phyloP scores from a whole-genome alignment of 768 basidiomycete genomes.

The Scleroderma citrinum region DNA sequence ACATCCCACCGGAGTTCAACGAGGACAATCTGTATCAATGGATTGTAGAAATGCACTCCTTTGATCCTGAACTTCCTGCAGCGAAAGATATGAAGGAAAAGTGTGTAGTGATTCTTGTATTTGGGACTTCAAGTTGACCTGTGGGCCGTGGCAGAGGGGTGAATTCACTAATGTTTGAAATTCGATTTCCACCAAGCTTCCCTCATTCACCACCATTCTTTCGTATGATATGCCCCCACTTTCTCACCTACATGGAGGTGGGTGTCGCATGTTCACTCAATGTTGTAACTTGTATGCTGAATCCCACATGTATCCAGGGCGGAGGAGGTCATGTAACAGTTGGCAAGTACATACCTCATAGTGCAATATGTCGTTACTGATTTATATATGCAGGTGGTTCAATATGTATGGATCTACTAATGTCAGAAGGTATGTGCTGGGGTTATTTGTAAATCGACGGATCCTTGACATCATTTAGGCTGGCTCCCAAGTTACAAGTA shows the following conservation, averaged over 20 bases:
- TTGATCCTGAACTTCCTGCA: conserved; percentile 55
- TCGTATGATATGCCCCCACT: conserved; percentile 66
- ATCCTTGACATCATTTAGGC: conserved; percentile 28
- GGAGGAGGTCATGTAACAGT: conserved; percentile 67
- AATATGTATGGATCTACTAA: conserved; percentile 71
- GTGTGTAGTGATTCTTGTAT: conserved; percentile 25
- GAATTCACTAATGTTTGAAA: conserved; percentile 66
- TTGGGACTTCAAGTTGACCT: not conserved
- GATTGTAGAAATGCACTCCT: conserved; percentile 70
- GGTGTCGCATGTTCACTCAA: not conserved
- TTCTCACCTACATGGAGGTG: conserved; percentile 57
- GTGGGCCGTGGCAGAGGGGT: conserved; percentile 35
- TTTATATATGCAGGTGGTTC: conserved; percentile 45
- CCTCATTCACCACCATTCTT: conserved; percentile 73
- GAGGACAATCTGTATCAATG: conserved; percentile 67
- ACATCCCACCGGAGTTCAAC: conserved; percentile 59
- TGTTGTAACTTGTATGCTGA: not conserved
- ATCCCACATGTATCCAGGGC: conserved; percentile 28
- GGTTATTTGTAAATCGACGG: not conserved
- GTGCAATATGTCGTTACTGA: not conserved
- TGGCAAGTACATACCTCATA: conserved; percentile 29
- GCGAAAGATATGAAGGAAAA: conserved; percentile 51
- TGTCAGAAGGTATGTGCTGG: conserved; percentile 45
- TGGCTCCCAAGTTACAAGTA: conserved; percentile 68
- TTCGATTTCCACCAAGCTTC: conserved; percentile 60